Base-by-base conservation (phyloP, 208 protist genomes). In the Crithidia thermophila region DNA sequence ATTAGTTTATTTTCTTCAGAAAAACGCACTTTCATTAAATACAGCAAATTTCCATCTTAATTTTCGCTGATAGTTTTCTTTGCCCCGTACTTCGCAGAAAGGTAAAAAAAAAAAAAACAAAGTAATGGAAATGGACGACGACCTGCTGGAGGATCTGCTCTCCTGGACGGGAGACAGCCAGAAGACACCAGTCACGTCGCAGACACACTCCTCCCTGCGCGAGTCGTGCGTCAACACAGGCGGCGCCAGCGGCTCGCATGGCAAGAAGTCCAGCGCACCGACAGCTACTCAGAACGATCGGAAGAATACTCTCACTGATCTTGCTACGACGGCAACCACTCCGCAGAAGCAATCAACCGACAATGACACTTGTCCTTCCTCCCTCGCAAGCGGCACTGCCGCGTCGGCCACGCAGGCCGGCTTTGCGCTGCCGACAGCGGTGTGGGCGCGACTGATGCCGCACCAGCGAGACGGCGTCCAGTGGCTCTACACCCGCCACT, bases 401-500 rank as follows among this genome's bases (percentile, higher is more conserved):
- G 0, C 49, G 8, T 30, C 59, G 9, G 3, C 11, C 10, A 20
- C n/a, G 21, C 8, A 23, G 13, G 37, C 56, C 7, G 18, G 18
- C 10, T 34, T 68, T 37, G 31, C 18, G 31, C 36, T 95, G 10
- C 65, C 75, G 0, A 28, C 53, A 0, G 74, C 75, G 0, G 31
- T 95, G 10, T 47, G 66, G 3, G 28, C 61, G 25, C 69, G 79
- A 52, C 79, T 99, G 3, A 98, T 97, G 50, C 73, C 80, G 28
- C 98, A 99, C 72, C 98, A 99, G 71, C 73, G 84, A 18, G 94
- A 90, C 1, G 85, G 93, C 33, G 75, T 99, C 10, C 64, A 88
- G 59, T 99, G 98, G 98, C 76, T 99, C 20, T 99, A 97, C 77
- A 83, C 91, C 39, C 82, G 98, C 43, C 97, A 99, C 62, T 61